Conservation (phyloP, 495 filamentous ascomycete species). For the Thozetella sp. region DNA sequence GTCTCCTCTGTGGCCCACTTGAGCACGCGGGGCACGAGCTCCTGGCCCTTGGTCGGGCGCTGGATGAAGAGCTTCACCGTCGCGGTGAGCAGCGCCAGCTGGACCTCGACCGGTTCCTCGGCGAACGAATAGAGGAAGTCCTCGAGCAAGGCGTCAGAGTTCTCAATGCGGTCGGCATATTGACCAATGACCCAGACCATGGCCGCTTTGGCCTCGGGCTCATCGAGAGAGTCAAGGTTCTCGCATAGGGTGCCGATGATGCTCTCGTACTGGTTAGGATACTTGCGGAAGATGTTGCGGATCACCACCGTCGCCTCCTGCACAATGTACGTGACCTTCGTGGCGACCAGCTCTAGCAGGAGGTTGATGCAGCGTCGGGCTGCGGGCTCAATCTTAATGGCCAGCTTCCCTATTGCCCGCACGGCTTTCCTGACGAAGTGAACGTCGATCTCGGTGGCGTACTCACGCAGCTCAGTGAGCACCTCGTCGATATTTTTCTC, state of each 20-base stretch:
- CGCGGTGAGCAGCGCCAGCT: constrained; percentile 91
- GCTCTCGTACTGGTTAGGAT: constrained; percentile 96
- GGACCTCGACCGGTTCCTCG: constrained; percentile 93
- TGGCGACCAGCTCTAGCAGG: constrained; percentile 89
- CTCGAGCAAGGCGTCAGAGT: constrained; percentile 89
- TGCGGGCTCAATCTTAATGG: constrained; percentile 98
- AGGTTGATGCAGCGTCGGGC: constrained; percentile 89
- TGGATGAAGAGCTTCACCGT: constrained; percentile 99
- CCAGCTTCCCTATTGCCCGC: constrained; percentile 94
- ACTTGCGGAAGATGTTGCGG: constrained; percentile 98
- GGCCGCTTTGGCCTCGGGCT: constrained; percentile 99
- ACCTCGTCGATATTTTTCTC: constrained; percentile 97
- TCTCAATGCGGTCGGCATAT: constrained; percentile 96
- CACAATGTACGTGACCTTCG: constrained; percentile 99
- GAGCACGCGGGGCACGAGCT: constrained; percentile 91
- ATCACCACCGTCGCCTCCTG: constrained; percentile 99
- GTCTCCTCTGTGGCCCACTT: constrained; percentile 99
- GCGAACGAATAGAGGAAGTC: constrained; percentile 93
- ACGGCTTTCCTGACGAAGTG: constrained; percentile 99
- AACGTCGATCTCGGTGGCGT: constrained; percentile 97
- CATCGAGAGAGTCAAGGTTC: constrained; percentile 94
- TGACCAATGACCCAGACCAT: constrained; percentile 99
- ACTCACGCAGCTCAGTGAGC: constrained; percentile 91
- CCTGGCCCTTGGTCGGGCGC: constrained; percentile 90
- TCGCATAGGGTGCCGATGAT: constrained; percentile 96